Evolutionary conservation across 1,284 basidiomycete species (phyloP), one percentile per base, ranked within the genome.

Genomic region (Mycosarcoma mackinlayi): DNA sequence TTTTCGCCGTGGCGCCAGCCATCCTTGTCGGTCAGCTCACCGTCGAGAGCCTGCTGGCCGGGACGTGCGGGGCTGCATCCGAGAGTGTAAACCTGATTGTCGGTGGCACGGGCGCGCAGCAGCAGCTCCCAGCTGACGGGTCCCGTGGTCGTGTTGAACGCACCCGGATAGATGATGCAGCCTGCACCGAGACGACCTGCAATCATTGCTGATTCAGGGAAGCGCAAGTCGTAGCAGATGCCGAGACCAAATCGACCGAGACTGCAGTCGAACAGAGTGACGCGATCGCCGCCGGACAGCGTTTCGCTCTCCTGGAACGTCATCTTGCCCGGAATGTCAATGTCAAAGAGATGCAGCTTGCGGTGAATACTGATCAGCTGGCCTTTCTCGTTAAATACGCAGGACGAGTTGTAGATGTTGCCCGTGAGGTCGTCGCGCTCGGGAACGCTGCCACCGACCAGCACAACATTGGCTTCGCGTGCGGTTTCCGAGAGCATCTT

Each of bases 281-380:
- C 84, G 4, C 86, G 86, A 16, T 84, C 87, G 4, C 96, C 96
- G 5, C 89, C 91, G 0, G 91, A 91, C 46, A 99, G 85, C 0
- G 92, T 93, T 82, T 96, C 92, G 81, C 93, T 96, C 85, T 99
- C 96, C 90, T 96, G 95, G 88, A 98, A 98, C 4, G 86, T 93
- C 84, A 98, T 97, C 83, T 92, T 91, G 18, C 95, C 95, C 0
- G 94, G 94, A 54, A 98, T 95, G 81, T 98, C 92, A 65, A 99
- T 98, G 83, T 99, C 95, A 81, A 99, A 99, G 9, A 99, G 86
- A 81, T 98, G 96, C 1, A 98, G 88, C 84, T 99, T 98, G 52
- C 95, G 89, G 83, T 98, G 93, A 33, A 88, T 88, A 0, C 92
- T 91, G 25, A 98, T 88, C 37, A 98, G 87, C 48, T 91, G 88